Conservation (phyloP, 495 filamentous ascomycete genomes). For the Apiosordaria backusii region DNA sequence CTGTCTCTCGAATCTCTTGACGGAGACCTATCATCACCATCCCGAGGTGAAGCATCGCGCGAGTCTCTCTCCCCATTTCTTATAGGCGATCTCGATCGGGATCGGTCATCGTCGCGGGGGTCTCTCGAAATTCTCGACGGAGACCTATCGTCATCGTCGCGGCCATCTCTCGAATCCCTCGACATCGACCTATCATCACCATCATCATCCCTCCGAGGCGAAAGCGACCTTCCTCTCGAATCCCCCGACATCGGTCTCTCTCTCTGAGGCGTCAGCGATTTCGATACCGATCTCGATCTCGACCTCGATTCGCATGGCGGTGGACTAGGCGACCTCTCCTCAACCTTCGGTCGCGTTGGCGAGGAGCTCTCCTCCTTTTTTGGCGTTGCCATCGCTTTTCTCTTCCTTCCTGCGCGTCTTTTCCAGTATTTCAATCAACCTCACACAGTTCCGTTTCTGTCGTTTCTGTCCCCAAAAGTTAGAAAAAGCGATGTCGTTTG, state of each 20-base stretch:
- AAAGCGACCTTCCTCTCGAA: background rate
- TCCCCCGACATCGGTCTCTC: background rate
- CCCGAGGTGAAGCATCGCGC: background rate
- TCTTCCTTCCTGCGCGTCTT: conserved; percentile 2
- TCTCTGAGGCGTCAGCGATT: conserved; percentile 2
- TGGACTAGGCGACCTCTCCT: conserved; percentile 14
- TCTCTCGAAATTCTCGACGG: background rate
- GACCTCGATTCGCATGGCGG: background rate
- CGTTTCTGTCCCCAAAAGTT: background rate
- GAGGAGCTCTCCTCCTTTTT: conserved; percentile 20
- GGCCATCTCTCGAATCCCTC: background rate
- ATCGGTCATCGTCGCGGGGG: background rate
- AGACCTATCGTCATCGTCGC: background rate
- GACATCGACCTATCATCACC: background rate
- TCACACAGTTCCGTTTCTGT: no score
- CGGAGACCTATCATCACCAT: background rate
- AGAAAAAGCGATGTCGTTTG: background rate
- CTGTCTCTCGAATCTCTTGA: background rate
- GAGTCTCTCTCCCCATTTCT: background rate
- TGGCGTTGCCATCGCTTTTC: conserved; percentile 26
- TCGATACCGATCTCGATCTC: background rate
- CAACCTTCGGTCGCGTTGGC: conserved; percentile 22
- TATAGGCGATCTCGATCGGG: background rate
- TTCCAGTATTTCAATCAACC: no score
- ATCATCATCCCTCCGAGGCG: conserved; percentile 4